Conservation (phyloP, 139 green algal genomes). For the Deuterostichococcus epilithicus region DNA sequence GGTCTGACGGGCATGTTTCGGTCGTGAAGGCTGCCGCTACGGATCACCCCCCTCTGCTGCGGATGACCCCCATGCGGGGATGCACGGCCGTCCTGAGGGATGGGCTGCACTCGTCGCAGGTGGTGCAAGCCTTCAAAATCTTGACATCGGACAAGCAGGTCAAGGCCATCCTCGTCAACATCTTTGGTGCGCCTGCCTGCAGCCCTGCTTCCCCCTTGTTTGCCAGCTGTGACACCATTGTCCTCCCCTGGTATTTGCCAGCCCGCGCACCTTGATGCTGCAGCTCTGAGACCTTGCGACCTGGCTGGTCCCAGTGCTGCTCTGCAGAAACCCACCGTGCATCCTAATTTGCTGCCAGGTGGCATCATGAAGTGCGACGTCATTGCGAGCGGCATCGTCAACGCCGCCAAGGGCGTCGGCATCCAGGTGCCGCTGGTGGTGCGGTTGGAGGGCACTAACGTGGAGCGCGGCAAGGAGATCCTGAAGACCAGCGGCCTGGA, state of each 20-base stretch:
- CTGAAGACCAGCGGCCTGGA: slow-evolving; percentile 63
- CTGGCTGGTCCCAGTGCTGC: too few species aligned
- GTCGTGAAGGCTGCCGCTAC: too few species aligned
- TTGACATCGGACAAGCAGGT: slow-evolving; percentile 88
- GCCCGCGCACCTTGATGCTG: too few species aligned
- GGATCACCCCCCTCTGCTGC: too few species aligned
- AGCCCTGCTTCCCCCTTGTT: neutral
- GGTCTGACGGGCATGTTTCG: too few species aligned
- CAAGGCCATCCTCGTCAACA: slow-evolving; percentile 98
- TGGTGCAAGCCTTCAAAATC: slow-evolving; percentile 95
- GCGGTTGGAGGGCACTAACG: slow-evolving; percentile 98
- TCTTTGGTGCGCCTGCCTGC: slow-evolving; percentile 73
- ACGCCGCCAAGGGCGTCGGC: slow-evolving; percentile 84
- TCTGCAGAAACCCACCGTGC: neutral
- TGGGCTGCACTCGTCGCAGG: too few species aligned
- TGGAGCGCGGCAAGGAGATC: slow-evolving; percentile 90
- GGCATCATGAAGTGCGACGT: slow-evolving; percentile 99
- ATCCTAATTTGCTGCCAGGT: slow-evolving; percentile 24
- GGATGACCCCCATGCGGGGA: too few species aligned
- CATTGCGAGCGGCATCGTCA: slow-evolving; percentile 95
- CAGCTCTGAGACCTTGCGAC: neutral
- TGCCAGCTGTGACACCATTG: neutral
- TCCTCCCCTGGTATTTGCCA: neutral
- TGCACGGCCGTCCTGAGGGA: too few species aligned
- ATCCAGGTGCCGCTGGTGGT: slow-evolving; percentile 89